These are phyloP conservation scores for Dysphania ambrosioides DNA, from an alignment of 148 eudicot species.

Conservation along the genomic window DNA sequence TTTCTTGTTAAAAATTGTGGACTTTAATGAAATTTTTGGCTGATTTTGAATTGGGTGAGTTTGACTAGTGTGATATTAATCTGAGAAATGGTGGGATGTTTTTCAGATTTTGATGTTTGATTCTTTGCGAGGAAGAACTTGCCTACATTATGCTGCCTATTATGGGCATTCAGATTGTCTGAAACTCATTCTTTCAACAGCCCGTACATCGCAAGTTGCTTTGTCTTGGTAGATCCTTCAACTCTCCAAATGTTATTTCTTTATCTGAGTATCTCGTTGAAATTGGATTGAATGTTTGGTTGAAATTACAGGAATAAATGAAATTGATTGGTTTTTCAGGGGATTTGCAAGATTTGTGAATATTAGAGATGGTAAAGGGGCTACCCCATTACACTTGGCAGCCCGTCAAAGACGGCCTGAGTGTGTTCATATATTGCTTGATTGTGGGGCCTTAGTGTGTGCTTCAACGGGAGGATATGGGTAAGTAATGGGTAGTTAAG, in stretches of 20 bases:
- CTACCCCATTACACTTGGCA: slow-evolving; percentile 93
- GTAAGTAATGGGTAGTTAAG: slow-evolving; percentile 33
- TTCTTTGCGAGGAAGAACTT: slow-evolving; percentile 76
- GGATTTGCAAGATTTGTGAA: slow-evolving; percentile 90
- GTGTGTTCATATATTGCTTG: slow-evolving; percentile 80
- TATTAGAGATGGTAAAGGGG: slow-evolving; percentile 94
- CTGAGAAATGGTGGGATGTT: slow-evolving; percentile 6
- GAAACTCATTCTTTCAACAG: slow-evolving; percentile 65
- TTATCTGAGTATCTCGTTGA: neutral
- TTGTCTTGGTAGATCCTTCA: slow-evolving; percentile 58
- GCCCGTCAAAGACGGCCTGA: slow-evolving; percentile 79
- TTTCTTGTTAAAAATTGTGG: too few species aligned
- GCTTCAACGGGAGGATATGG: slow-evolving; percentile 94
- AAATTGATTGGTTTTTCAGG: slow-evolving; percentile 40
- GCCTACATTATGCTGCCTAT: slow-evolving; percentile 95
- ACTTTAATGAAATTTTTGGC: too few species aligned
- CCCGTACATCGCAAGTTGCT: slow-evolving; percentile 81
- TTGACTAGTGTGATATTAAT: slow-evolving; percentile 9
- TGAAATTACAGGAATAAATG: neutral
- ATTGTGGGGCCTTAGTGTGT: slow-evolving; percentile 88
- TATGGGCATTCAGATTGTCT: slow-evolving; percentile 88
- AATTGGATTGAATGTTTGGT: slow-evolving; percentile 4
- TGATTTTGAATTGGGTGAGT: too few species aligned
- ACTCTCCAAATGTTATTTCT: neutral
- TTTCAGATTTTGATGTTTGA: slow-evolving; percentile 91